A percentile compares a stretch with the other conserved stretches of the same genome.
These are phyloP conservation scores for Phytophthora pini DNA, from an alignment of 352 stramenopile genomes.

Conservation along the genomic window DNA sequence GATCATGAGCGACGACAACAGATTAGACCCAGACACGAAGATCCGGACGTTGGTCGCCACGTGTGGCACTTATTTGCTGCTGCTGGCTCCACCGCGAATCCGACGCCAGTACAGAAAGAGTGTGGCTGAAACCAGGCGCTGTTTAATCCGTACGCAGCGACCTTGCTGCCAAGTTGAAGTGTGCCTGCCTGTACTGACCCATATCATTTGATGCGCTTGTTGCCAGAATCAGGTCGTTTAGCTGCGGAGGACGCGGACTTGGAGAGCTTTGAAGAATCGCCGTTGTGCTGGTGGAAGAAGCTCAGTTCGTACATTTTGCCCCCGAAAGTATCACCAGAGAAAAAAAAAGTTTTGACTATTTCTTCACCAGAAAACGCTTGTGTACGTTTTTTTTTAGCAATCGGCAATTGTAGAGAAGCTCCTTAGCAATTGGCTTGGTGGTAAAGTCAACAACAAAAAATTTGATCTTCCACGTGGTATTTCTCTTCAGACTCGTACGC, in stretches of 20 bases:
- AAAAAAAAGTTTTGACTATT: constrained; percentile 46
- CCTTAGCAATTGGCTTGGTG: no score
- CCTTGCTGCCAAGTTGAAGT: background rate
- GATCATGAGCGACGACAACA: background rate
- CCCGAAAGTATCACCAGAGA: background rate
- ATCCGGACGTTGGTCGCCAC: background rate
- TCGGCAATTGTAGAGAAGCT: no score
- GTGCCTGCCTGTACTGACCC: background rate
- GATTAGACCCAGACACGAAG: background rate
- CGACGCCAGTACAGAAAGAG: background rate
- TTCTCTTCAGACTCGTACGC: no score
- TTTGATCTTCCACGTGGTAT: no score
- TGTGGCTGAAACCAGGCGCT: background rate
- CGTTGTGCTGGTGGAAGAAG: background rate
- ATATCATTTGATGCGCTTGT: background rate
- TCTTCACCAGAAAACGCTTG: no score
- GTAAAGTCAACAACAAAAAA: no score
- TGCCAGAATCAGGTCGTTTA: background rate
- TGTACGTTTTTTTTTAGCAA: no score
- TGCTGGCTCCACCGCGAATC: background rate
- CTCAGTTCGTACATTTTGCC: background rate
- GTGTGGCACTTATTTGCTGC: background rate
- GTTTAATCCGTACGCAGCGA: background rate
- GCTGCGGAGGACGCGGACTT: background rate
- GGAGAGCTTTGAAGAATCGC: background rate